Evolutionary conservation across 768 basidiomycete species (phyloP), one percentile per base, ranked within the genome.

Genomic region (Tephrocybe sp.): DNA sequence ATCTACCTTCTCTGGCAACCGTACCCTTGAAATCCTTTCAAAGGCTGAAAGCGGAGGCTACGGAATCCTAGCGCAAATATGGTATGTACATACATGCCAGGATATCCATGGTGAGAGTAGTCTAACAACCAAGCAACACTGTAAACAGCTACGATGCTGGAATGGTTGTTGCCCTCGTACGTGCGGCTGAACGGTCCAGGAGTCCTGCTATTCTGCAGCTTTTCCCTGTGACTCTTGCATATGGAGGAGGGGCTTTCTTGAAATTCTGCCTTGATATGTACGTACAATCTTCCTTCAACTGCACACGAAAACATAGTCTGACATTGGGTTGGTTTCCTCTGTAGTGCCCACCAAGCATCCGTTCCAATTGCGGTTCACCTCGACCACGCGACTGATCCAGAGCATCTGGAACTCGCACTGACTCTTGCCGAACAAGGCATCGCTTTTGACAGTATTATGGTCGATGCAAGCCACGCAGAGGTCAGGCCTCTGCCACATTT

Each of bases 401-500:
- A 75, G 32, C 73, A 78, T 50, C 57, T 78, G 9, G 73, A 78
- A 57, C 68, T 75, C 17, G 75, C 73, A 0, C 59, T 78, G 3
- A 62, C 65, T 22, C 69, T 78, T 13, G 75, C 75, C 0, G 74
- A 77, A 49, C 61, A 73, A 50, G 75, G 75, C 1, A 73, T 74
- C 31, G 66, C 66, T 10, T 78, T 76, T 39, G 76, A 77, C 47
- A 76, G 73, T 53, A 77, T 77, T 55, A 77, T 77, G 75, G 74
- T 76, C 5, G 75, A 77, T 57, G 75, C 75, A 5, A 75, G 73
- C 50, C 75, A 78, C 49, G 74, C 76, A 11, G 74, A 76, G 22
- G 74, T 70, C 45, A 31, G 62, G 58, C 4, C 26, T 26, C 26
- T 26, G n/a, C n/a, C 26, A 13, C 16, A 7, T 34, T 31, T 13